Base-by-base conservation (phyloP, 2,329 filamentous ascomycete species). In the Trichoderma aggressivum region DNA sequence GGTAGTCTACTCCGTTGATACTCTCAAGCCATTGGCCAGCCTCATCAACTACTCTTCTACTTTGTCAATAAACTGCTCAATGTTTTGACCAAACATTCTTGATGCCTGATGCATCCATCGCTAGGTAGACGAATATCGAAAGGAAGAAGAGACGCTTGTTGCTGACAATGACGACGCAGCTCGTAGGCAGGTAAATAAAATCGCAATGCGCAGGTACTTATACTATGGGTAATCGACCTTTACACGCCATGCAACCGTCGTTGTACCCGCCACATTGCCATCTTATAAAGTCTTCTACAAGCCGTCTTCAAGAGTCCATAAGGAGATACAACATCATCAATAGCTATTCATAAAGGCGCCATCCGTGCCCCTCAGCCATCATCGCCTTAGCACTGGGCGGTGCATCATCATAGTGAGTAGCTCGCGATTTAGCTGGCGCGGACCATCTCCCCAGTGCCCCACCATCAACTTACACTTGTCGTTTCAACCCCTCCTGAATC, bases 401-500 rank as follows among this genome's bases (percentile, higher is more conserved):
- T 53, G 47, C 47, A 53, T 24, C 47, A 53, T 34, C 8, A 3
- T n/a, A 21, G 34, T 39, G 36, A 50, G 47, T 53, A 53, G 47
- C 47, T 59, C 28, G 32, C 56, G 26, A 28, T 67, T 69, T 67
- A 61, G 66, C 66, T 61, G 28, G 39, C 21, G 64, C 66, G 56
- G 55, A 47, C 55, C 65, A 28, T 36, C 39, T 21, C 56, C 47
- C 63, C 66, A 36, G 11, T 55, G 47, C 66, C 66, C 66, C 66
- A 61, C 66, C 66, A 61, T 69, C 30, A 28, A 69, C 66, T 69
- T 69, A 60, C 66, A 61, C 55, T 30, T 61, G 28, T 28, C 39
- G 66, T 61, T 69, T 69, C 66, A 69, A 61, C 66, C 66, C 66
- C 66, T 69, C 66, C 66, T 69, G 55, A 53, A n/a, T n/a, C 10